Evolutionary conservation across 2,329 filamentous ascomycete genomes (phyloP), one percentile per base, ranked within the genome.

Genomic region (Diaporthe caulivora): DNA sequence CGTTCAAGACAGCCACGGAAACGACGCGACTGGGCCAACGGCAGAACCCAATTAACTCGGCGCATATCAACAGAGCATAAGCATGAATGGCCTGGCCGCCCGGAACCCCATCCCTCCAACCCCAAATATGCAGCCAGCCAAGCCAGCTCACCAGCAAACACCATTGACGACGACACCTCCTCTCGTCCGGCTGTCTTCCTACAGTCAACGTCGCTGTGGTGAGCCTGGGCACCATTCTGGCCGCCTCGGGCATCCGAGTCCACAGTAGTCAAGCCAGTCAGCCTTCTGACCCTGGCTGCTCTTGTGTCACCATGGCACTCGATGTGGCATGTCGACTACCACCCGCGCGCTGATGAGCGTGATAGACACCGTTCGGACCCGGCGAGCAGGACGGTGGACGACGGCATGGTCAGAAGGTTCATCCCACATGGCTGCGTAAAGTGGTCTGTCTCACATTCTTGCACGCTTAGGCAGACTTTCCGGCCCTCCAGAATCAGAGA

Each of bases 401-500:
- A n/a, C n/a, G 62, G 44, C 62, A 51, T 44, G 44, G 44, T 26
- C 62, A 65, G 44, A 37, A 47, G 34, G n/a, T 7, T 62, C 68
- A 71, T 51, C 54, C 68, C 54, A 60, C 67, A 70, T 47, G 40
- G 54, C n/a, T 37, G 24, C 37, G 40, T 29, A 60, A 60, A 18
- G 55, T 40, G 55, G 55, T 40, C 55, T 42, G 29, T 62, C 31
- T 62, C 55, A 53, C 54, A 31, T 10, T 34, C 34, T 31, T 24
- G 18, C 53, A 55, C 53, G 34, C 55, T 54, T 40, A 31, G 57
- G 31, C 55, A 62, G 44, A 62, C 55, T 53, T 62, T 60, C 69
- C 69, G 69, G 69, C 55, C 69, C 69, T 44, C 55, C 55, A 62
- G 34, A 44, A 71, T 51, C 55, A 71, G 69, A 71, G 69, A 62